phyloP scores from a whole-genome alignment of 176 grass and related monocot genomes.

The Juncus inflexus region DNA sequence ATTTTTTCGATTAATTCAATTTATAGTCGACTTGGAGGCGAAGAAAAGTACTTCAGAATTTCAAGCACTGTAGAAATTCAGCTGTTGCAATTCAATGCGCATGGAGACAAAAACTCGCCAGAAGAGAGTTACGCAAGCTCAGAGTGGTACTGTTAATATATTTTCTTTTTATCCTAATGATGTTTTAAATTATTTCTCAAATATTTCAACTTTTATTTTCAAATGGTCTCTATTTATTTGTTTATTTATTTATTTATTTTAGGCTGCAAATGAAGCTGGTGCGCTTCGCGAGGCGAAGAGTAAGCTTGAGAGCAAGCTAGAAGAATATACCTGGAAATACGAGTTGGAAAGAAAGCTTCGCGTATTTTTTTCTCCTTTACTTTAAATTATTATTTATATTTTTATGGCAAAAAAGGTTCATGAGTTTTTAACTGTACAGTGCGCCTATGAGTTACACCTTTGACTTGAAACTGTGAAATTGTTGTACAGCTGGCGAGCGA shows the following conservation, averaged over 20 bases:
- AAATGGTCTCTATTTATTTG: too few species aligned
- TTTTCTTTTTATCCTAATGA: not conserved
- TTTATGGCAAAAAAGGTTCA: not conserved
- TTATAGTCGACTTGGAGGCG: conserved; percentile 75
- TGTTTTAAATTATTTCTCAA: not conserved
- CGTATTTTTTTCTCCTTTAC: conserved; percentile 34
- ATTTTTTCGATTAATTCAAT: conserved; percentile 1
- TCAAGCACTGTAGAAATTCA: conserved; percentile 48
- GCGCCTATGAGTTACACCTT: conserved; percentile 9
- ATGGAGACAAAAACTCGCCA: conserved; percentile 86
- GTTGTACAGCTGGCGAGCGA: conserved; percentile 56
- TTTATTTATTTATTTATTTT: conserved; percentile 22
- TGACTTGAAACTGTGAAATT: too few species aligned
- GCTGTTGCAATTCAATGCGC: conserved; percentile 67
- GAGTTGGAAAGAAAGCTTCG: conserved; percentile 76
- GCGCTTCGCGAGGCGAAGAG: conserved; percentile 90
- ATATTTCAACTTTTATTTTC: not conserved
- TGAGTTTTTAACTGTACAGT: not conserved
- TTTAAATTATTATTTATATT: conserved; percentile 7
- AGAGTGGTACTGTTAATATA: conserved; percentile 52
- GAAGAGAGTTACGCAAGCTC: conserved; percentile 68
- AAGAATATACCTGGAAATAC: conserved; percentile 85
- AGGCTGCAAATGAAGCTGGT: conserved; percentile 97
- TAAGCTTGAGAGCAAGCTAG: conserved; percentile 94
- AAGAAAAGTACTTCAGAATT: conserved; percentile 40